Evolutionary conservation across 1,284 basidiomycete species (phyloP).

Genomic region (Papiliotrema terrestris): DNA sequence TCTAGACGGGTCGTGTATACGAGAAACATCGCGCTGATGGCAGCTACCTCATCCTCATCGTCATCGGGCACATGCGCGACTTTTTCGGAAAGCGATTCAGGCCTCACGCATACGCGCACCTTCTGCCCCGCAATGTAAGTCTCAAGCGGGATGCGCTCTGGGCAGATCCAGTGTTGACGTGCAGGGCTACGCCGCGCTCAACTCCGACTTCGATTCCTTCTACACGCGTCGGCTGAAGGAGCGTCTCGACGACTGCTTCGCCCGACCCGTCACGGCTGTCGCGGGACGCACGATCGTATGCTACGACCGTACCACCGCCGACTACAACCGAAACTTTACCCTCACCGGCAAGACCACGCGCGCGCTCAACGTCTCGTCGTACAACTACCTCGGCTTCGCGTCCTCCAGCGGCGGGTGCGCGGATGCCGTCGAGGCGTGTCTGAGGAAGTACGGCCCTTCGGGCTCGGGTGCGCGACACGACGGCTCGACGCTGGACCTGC

Average conservation of each 20-base stretch:
- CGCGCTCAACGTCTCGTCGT: conserved; percentile 93
- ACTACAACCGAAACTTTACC: conserved; percentile 76
- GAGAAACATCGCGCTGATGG: not conserved
- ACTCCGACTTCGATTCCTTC: conserved; percentile 98
- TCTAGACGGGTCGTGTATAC: not conserved
- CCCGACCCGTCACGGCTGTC: conserved; percentile 88
- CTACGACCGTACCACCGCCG: conserved; percentile 77
- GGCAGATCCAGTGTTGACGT: not conserved
- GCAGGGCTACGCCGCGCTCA: conserved; percentile 91
- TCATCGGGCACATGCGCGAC: conserved; percentile 88
- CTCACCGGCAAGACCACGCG: conserved; percentile 78
- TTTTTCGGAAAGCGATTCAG: conserved; percentile 87
- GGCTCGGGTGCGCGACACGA: conserved; percentile 75
- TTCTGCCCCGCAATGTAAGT: conserved; percentile 74
- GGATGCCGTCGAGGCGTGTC: conserved; percentile 79
- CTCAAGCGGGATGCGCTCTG: not conserved
- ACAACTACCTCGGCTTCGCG: conserved; percentile 99
- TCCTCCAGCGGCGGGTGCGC: conserved; percentile 90
- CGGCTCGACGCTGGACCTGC: conserved; percentile 79
- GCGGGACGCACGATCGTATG: conserved; percentile 88
- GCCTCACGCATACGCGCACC: conserved; percentile 69
- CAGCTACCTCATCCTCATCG: conserved; percentile 81
- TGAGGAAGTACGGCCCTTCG: conserved; percentile 75
- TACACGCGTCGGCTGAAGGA: conserved; percentile 93
- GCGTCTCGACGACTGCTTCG: conserved; percentile 95